Conservation (phyloP, 2,329 filamentous ascomycete genomes). For the Monosporascus ibericus region DNA sequence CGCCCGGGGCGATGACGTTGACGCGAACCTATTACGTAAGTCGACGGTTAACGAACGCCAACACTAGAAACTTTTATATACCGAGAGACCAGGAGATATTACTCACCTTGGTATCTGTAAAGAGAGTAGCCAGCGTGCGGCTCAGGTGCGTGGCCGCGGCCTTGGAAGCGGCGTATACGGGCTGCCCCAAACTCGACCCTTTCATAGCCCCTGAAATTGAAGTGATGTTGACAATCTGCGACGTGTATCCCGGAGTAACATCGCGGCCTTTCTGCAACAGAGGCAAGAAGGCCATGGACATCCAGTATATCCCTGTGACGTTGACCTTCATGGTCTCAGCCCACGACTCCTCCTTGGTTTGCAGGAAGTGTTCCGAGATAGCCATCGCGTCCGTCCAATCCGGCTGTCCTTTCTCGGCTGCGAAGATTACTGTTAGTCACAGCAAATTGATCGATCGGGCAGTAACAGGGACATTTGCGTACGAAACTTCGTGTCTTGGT, state of each 20-base stretch:
- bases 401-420: slow-evolving; percentile 32
- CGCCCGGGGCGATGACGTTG: slow-evolving; percentile 50
- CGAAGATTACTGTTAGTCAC: neutral
- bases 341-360: slow-evolving; percentile 39
- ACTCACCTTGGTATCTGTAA: slow-evolving; percentile 40
- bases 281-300: slow-evolving; percentile 45
- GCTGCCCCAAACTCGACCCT: slow-evolving; percentile 42
- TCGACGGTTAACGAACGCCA: too few species aligned
- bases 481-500: slow-evolving; percentile 44
- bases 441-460: too few species aligned
- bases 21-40: slow-evolving; percentile 28
- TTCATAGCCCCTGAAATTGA: slow-evolving; percentile 48
- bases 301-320: slow-evolving; percentile 42
- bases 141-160: slow-evolving; percentile 38
- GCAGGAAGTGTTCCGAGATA: slow-evolving; percentile 44
- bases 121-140: slow-evolving; percentile 39
- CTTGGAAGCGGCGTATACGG: slow-evolving; percentile 45
- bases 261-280: slow-evolving; percentile 40
- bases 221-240: slow-evolving; percentile 36
- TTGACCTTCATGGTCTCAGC: slow-evolving; percentile 45
- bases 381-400: slow-evolving; percentile 39
- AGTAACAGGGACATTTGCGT: neutral
- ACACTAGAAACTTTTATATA: too few species aligned
- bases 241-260: slow-evolving; percentile 29
- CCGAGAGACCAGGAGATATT: too few species aligned